Base-by-base conservation (phyloP, 805 yeast genomes). In the Monosporozyma aquatica region DNA sequence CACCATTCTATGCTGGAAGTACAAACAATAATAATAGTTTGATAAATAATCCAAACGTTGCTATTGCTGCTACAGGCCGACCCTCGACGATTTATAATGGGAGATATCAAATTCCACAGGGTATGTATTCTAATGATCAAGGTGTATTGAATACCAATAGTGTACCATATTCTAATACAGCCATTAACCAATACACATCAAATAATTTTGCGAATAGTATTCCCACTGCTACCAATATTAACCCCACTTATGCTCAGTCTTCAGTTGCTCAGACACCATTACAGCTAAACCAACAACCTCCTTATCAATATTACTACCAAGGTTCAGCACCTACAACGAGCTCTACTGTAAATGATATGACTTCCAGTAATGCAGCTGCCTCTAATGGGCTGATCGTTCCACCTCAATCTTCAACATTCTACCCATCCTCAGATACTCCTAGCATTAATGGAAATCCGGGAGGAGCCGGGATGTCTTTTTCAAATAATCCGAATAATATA, bases 91-190 rank as follows among this genome's bases (percentile, higher is more conserved):
- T 41, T 3, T 47, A 47, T 17, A 37, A 22, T 17, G 21, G 10
- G n/a, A 47, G 47, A 25, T 38, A 42, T 32, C 41, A 33, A 28
- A 38, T 40, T 13, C 17, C 24, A 5, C 43, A 38, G 22, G 25
- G 34, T 15, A 21, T 43, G 4, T 40, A 42, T 35, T 15, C 33
- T 23, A 42, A 41, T 25, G 29, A 40, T n/a, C 45, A 41, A 35
- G 43, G 20, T 21, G 11, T 26, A 11, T 14, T 47, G 32, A 13
- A 41, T 39, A 29, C 47, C 24, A 37, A 21, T 24, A 43, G 28
- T 27, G 17, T 17, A 41, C 38, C 40, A 43, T 34, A 38, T 52
- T 45, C 35, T 53, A 38, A n/a, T 48, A 40, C 34, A 55, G 46
- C 43, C 49, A 45, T n/a, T n/a, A n/a, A n/a, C n/a, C n/a, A n/a